These are phyloP conservation scores for Magnolia sinica DNA, from an alignment of 164 flowering plant genomes.

Conservation along the genomic window DNA sequence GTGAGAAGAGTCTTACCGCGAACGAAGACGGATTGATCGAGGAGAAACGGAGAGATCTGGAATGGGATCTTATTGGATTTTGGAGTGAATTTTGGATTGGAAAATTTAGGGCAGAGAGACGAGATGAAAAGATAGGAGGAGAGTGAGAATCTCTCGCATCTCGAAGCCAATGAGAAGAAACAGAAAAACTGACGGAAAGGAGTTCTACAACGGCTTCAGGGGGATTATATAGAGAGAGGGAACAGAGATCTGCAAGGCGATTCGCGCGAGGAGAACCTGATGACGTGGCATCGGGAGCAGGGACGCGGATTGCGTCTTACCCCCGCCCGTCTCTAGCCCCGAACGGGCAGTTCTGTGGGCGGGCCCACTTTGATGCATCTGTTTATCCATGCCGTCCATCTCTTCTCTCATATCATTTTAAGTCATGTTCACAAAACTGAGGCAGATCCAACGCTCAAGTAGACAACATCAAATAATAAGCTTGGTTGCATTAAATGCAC, in stretches of 20 bases:
- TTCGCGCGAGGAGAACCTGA: not conserved
- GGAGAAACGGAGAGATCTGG: not conserved
- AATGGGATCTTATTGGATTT: not conserved
- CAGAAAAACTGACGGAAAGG: constrained; percentile 33
- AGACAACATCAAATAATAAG: too few relatives aligned
- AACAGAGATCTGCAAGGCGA: not conserved
- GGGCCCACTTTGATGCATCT: too few relatives aligned
- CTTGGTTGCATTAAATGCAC: too few relatives aligned
- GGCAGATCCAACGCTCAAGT: too few relatives aligned
- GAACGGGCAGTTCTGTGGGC: too few relatives aligned
- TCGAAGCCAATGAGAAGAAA: constrained; percentile 11
- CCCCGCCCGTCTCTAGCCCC: too few relatives aligned
- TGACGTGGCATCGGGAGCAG: not conserved
- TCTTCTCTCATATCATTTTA: too few relatives aligned
- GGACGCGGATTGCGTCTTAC: too few relatives aligned
- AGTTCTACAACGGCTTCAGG: constrained; percentile 20
- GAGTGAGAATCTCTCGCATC: not conserved
- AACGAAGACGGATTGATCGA: not conserved
- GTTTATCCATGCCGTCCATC: too few relatives aligned
- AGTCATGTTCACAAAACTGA: too few relatives aligned
- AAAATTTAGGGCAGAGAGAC: not conserved
- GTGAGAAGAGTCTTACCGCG: not conserved
- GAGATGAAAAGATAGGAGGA: not conserved
- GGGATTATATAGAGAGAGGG: not conserved
- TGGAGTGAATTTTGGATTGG: not conserved